phyloP scores from a whole-genome alignment of 225 moss, liverwort and hornwort species.

The Asterella californica region DNA sequence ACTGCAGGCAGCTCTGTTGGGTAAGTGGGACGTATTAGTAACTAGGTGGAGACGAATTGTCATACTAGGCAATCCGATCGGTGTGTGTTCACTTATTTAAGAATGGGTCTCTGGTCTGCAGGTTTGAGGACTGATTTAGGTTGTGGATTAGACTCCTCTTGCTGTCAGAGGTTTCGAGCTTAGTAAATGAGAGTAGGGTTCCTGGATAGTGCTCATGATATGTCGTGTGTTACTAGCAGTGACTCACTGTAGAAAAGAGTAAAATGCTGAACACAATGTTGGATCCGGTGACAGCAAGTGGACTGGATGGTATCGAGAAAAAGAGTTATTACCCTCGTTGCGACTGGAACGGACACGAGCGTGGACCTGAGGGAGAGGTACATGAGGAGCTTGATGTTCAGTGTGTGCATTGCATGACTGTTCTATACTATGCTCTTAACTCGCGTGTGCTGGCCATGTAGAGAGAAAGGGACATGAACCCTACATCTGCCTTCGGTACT shows the following conservation, averaged over 20 bases:
- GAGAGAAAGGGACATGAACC: not conserved
- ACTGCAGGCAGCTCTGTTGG: slow-evolving; percentile 83
- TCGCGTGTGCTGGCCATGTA: not conserved
- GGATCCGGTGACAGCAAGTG: slow-evolving; percentile 49
- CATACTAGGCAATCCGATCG: not conserved
- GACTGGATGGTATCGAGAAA: slow-evolving; percentile 55
- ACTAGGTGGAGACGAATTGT: not conserved
- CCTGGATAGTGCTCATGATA: not conserved
- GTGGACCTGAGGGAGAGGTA: slow-evolving; percentile 43
- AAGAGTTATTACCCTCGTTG: slow-evolving; percentile 52
- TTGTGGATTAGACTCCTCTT: not conserved
- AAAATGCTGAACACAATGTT: not conserved
- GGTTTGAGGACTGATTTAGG: not conserved
- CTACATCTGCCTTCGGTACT: not conserved
- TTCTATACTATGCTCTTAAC: not conserved
- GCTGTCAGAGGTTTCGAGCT: not conserved
- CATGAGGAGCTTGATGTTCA: not conserved
- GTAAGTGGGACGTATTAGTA: slow-evolving; percentile 31
- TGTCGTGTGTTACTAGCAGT: not conserved
- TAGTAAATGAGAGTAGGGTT: not conserved
- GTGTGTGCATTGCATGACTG: not conserved
- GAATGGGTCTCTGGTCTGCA: not conserved
- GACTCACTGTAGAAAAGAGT: not conserved
- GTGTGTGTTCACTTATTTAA: not conserved
- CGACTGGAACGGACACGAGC: slow-evolving; percentile 80